Percentiles rank a stretch among this genome's conserved stretches.
phyloP scores from a whole-genome alignment of 345 rosid species.

The Rubroshorea leprosula region DNA sequence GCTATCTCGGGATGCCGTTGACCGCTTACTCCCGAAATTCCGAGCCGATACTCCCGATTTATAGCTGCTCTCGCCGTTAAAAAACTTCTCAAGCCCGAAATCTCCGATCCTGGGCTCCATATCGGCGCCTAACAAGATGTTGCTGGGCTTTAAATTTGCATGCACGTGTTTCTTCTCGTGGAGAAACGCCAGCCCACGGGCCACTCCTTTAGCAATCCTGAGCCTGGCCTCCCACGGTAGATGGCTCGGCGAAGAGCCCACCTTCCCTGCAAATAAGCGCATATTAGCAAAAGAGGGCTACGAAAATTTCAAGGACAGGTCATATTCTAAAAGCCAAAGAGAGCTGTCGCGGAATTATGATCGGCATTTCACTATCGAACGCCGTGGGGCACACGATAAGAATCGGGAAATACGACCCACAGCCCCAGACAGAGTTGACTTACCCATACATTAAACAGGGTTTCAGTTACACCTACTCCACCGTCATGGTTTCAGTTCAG shows the following conservation, averaged over 20 bases:
- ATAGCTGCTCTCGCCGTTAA: constrained; percentile 54
- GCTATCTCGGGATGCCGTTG: constrained; percentile 35
- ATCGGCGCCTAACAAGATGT: constrained; percentile 63
- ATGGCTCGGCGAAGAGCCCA: constrained; percentile 77
- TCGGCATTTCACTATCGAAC: constrained; percentile 28
- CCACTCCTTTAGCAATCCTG: constrained; percentile 72
- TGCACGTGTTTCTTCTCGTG: constrained; percentile 90
- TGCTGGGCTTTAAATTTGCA: constrained; percentile 84
- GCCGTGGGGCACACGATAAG: constrained; percentile 34
- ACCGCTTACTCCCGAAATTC: constrained; percentile 75
- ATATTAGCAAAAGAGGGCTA: neutral
- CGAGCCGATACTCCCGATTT: constrained; percentile 45
- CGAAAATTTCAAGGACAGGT: neutral
- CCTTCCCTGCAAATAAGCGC: constrained; percentile 48
- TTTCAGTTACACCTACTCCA: constrained; percentile 47
- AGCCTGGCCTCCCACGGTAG: constrained; percentile 86
- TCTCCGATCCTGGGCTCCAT: constrained; percentile 85
- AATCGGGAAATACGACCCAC: constrained; percentile 4
- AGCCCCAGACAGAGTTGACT: constrained; percentile 43
- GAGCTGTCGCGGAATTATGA: neutral
- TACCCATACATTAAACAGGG: constrained; percentile 48
- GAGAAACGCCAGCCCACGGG: constrained; percentile 70
- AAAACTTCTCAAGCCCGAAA: constrained; percentile 78
- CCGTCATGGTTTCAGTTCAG: constrained; percentile 23
- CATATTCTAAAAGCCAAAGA: too few relatives aligned